Percentiles rank a stretch among this genome's conserved stretches.
These are phyloP conservation scores for Vitis amurensis DNA, from an alignment of 164 flowering plant genomes.

Conservation along the genomic window DNA sequence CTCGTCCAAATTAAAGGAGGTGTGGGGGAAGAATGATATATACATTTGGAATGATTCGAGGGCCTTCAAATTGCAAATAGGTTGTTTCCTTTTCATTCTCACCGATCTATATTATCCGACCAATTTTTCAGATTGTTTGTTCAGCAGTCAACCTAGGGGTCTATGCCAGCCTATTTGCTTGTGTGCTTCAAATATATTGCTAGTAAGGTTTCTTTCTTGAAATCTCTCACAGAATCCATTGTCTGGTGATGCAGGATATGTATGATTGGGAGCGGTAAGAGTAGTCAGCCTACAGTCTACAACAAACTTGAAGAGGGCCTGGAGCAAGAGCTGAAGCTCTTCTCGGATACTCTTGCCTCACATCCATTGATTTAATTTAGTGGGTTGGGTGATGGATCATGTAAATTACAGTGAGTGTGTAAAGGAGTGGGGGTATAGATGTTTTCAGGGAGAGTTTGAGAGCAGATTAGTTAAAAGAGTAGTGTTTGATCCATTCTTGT, in stretches of 20 bases:
- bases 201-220: neutral
- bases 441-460: no score
- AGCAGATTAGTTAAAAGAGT: no score
- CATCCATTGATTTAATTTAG: neutral
- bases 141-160: no score
- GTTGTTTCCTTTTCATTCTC: no score
- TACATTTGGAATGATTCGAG: neutral
- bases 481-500: no score
- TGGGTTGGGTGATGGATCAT: neutral
- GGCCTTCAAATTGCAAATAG: neutral
- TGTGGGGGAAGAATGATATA: no score
- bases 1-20: neutral
- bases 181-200: neutral
- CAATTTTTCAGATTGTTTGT: neutral
- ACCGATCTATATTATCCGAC: no score
- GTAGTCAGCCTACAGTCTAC: neutral
- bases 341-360: neutral
- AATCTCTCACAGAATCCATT: neutral
- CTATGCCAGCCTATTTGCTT: no score
- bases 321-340: neutral
- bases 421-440: no score
- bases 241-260: conserved; percentile 11
- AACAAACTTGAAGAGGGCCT: neutral
- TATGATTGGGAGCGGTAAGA: conserved; percentile 16
- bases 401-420: no score